phyloP scores from a whole-genome alignment of 345 rosid genomes.

The Acer campestre region DNA sequence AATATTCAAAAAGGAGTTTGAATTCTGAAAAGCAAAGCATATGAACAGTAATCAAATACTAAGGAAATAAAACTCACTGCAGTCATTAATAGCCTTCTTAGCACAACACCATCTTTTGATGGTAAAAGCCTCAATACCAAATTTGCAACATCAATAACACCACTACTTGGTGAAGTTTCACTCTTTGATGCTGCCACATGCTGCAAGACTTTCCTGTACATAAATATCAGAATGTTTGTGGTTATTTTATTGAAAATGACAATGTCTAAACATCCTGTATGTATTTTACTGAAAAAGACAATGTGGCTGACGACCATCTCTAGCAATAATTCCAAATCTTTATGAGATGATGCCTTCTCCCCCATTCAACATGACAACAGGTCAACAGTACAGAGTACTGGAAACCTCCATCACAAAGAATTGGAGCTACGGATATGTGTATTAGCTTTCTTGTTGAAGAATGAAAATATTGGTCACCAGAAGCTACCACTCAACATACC shows the following conservation, averaged over 20 bases:
- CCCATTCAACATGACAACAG: neutral
- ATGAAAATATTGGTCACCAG: neutral
- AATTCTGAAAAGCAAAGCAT: constrained; percentile 9
- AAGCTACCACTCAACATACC: constrained; percentile 39
- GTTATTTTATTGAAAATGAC: neutral
- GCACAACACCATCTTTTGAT: constrained; percentile 75
- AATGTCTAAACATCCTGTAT: neutral
- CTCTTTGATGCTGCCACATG: constrained; percentile 33
- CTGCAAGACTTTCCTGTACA: constrained; percentile 57
- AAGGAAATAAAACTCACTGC: constrained; percentile 57
- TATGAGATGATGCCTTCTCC: neutral
- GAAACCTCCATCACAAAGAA: constrained; percentile 6
- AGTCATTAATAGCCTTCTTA: constrained; percentile 85
- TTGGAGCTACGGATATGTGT: neutral
- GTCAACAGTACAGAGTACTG: neutral
- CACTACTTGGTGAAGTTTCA: constrained; percentile 44
- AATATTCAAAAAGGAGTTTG: constrained; percentile 20
- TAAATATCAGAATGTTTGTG: constrained; percentile 11
- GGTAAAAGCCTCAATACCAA: constrained; percentile 68
- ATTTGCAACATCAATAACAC: constrained; percentile 48
- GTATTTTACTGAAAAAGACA: neutral
- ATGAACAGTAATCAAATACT: neutral
- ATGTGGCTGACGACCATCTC: neutral
- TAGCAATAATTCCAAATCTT: neutral
- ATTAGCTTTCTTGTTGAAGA: neutral